phyloP scores from a whole-genome alignment of 2,329 filamentous ascomycete species.

The Clonostachys rhizophaga region DNA sequence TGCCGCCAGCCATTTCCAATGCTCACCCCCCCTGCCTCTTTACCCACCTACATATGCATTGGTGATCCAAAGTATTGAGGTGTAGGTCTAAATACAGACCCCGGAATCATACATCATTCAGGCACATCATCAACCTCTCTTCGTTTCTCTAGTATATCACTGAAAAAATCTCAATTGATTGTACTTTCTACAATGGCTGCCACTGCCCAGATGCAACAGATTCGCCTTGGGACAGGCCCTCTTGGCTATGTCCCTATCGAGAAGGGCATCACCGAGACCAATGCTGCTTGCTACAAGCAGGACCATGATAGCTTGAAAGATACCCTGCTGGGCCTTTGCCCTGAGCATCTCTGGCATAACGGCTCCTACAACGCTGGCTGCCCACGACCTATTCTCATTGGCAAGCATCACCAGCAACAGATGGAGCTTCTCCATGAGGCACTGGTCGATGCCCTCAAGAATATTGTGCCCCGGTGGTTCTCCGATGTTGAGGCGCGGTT shows the following conservation, averaged over 20 bases:
- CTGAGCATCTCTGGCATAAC: constrained; percentile 18
- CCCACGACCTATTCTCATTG: constrained; percentile 26
- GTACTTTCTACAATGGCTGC: background rate
- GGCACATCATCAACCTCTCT: no score
- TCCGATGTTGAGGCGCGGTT: constrained; percentile 18
- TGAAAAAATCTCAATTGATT: no score
- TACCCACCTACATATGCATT: no score
- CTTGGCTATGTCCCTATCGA: constrained; percentile 4
- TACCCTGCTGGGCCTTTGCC: constrained; percentile 11
- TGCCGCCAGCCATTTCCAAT: no score
- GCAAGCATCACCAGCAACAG: constrained; percentile 17
- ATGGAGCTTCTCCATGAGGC: constrained; percentile 19
- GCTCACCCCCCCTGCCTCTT: no score
- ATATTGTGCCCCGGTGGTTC: constrained; percentile 34
- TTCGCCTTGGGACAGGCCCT: constrained; percentile 7
- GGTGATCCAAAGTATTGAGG: no score
- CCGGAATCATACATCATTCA: no score
- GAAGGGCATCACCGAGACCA: background rate
- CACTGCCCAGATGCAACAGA: constrained; percentile 8
- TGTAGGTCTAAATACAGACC: no score
- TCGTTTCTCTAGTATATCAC: no score
- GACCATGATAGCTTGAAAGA: constrained; percentile 11
- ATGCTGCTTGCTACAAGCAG: constrained; percentile 1
- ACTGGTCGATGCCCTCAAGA: constrained; percentile 20
- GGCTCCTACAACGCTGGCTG: constrained; percentile 15